Base-by-base conservation (phyloP, 805 yeast species). In the Vanderwaltozyma tropicalis region DNA sequence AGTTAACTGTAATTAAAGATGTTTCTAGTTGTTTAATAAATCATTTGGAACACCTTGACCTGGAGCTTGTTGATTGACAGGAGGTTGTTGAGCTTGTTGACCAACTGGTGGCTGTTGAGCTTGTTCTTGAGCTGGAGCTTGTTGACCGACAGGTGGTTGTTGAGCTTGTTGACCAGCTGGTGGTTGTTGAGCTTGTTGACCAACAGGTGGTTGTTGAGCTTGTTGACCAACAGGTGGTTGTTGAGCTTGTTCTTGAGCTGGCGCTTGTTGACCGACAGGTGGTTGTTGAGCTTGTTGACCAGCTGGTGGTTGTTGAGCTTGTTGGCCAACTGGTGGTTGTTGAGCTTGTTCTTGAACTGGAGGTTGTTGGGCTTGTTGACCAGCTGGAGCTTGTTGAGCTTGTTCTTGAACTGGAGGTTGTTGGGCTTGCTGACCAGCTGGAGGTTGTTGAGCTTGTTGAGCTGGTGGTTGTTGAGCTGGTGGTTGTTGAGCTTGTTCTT, bases 261-360 rank as follows among this genome's bases (percentile, higher is more conserved):
- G 27, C 9, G 33, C 31, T 28, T 28, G 31, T 34, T 34, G 37
- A 19, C 31, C 26, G 14, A 26, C 20, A 14, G 22, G 7, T 22
- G 25, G 21, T 20, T 20, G 27, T 35, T 20, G 38, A 29, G 33
- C 38, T 14, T 20, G 18, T 11, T 20, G 17, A 25, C 24, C 35
- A 22, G 38, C 38, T 11, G 32, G 22, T 26, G 27, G 31, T 29
- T 22, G 33, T 35, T 35, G 38, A 17, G 36, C 30, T 3, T 22
- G 25, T 26, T 26, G 36, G 25, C 26, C 35, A 32, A 19, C 29
- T 18, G 28, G 26, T 20, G 27, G 22, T 15, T 13, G 29, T 18
- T 20, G 22, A 14, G 29, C 35, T 11, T n/a, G 14, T 12, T 19
- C 21, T 28, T 27, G 32, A 21, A 20, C 33, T 15, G 32, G 28